Evolutionary conservation across 805 yeast genomes (phyloP).

Genomic region (Teunomyces atbi): DNA sequence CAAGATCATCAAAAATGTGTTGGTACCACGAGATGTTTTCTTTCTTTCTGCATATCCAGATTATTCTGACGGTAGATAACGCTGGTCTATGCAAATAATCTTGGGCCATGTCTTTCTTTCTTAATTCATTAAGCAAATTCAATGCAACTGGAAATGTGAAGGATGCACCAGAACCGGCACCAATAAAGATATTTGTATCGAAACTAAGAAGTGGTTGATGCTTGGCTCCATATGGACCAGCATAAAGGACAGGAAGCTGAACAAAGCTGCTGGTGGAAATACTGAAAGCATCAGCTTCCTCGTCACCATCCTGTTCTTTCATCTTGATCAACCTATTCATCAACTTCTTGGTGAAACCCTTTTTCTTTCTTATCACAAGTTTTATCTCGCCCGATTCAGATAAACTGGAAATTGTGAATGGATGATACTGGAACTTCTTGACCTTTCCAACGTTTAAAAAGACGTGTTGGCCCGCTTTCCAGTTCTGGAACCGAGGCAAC

Average conservation of each 20-base stretch:
- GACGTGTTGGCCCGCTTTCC: slow-evolving; percentile 51
- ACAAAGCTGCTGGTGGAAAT: slow-evolving; percentile 3
- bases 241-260: slow-evolving; percentile 34
- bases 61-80: slow-evolving; percentile 23
- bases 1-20: slow-evolving; percentile 30
- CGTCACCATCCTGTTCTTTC: slow-evolving; percentile 17
- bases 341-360: slow-evolving; percentile 44
- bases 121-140: slow-evolving; percentile 32
- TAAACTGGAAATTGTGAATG: slow-evolving; percentile 45
- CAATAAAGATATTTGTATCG: slow-evolving; percentile 37
- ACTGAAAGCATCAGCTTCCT: slow-evolving; percentile 10
- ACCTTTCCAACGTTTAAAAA: slow-evolving; percentile 40
- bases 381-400: slow-evolving; percentile 38
- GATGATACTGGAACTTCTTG: slow-evolving; percentile 41
- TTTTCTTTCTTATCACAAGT: slow-evolving; percentile 38
- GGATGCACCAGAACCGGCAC: slow-evolving; percentile 48
- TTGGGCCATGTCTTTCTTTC: slow-evolving; percentile 19
- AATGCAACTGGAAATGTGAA: slow-evolving; percentile 46
- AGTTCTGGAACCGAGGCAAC: slow-evolving; percentile 37
- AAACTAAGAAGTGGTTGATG: slow-evolving; percentile 42
- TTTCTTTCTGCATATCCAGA: slow-evolving; percentile 29
- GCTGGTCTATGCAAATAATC: slow-evolving; percentile 37
- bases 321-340: slow-evolving; percentile 23
- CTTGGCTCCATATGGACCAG: slow-evolving; percentile 49
- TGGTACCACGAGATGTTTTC: slow-evolving; percentile 37